A percentile compares a stretch with the other conserved stretches of the same genome.
phyloP scores from a whole-genome alignment of 805 yeast genomes.

The Teunomyces panamensis region DNA sequence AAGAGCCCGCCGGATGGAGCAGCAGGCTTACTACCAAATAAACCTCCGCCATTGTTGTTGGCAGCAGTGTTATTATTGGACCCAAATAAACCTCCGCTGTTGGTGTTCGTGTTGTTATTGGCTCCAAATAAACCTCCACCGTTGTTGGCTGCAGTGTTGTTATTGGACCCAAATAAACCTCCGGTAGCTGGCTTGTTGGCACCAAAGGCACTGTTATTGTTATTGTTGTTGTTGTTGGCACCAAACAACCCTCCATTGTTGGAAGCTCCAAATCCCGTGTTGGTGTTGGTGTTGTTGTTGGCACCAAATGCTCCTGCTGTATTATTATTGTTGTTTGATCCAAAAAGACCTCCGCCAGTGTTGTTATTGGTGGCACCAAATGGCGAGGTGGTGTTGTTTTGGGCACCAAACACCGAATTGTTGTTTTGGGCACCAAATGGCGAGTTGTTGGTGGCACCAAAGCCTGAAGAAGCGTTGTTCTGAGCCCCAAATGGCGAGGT shows the following conservation, averaged over 20 bases:
- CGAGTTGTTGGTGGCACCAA: constrained; percentile 19
- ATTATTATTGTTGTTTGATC: constrained; percentile 9
- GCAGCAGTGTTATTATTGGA: constrained; percentile 13
- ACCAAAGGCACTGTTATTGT: constrained; percentile 9
- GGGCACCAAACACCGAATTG: constrained; percentile 26
- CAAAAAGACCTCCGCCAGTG: constrained; percentile 22
- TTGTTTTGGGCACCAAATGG: constrained; percentile 15
- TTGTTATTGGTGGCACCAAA: constrained; percentile 4
- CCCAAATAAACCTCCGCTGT: constrained; percentile 32
- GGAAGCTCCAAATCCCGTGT: constrained; percentile 1
- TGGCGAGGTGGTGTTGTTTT: constrained; percentile 10
- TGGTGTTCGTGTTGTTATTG: constrained; percentile 12
- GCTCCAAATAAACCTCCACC: constrained; percentile 22
- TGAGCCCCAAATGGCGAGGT: constrained; percentile 23
- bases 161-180: constrained; percentile 7
- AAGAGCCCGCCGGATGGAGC: constrained; percentile 9
- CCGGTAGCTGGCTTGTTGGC: constrained; percentile 9
- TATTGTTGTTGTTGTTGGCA: constrained; percentile 8
- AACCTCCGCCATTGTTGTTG: constrained; percentile 16
- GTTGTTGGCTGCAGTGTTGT: constrained; percentile 4
- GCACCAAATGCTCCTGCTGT: constrained; percentile 12
- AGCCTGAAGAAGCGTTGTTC: constrained; percentile 11
- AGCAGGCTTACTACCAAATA: constrained; percentile 16
- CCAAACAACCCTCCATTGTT: constrained; percentile 22
- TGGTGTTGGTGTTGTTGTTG: constrained; percentile 9